phyloP scores from a whole-genome alignment of 2,329 filamentous ascomycete genomes.

The Aureobasidium vineae region DNA sequence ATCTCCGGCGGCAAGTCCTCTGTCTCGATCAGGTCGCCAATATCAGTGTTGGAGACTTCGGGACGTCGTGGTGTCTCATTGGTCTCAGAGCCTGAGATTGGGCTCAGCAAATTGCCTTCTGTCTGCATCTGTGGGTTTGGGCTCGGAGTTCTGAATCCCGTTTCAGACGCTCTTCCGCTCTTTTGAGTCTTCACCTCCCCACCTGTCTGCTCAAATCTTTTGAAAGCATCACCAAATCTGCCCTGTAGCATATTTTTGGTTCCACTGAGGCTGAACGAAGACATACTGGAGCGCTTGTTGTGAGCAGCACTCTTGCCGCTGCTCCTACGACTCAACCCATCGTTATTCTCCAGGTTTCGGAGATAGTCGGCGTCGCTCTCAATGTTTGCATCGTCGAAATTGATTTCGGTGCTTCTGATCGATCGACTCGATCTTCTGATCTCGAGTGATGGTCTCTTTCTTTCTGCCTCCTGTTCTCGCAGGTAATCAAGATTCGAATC shows the following conservation, averaged over 20 bases:
- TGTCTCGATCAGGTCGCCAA: slow-evolving; percentile 54
- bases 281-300: slow-evolving; percentile 70
- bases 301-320: slow-evolving; percentile 49
- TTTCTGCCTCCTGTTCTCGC: slow-evolving; percentile 66
- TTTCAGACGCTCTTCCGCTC: slow-evolving; percentile 8
- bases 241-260: slow-evolving; percentile 68
- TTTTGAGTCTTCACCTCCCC: background rate
- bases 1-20: slow-evolving; percentile 81
- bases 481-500: slow-evolving; percentile 80
- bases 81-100: slow-evolving; percentile 73
- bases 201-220: slow-evolving; percentile 66
- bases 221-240: slow-evolving; percentile 91
- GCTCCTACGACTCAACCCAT: slow-evolving; percentile 52
- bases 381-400: slow-evolving; percentile 64
- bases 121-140: slow-evolving; percentile 25
- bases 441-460: slow-evolving; percentile 37
- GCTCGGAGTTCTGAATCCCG: slow-evolving; percentile 20
- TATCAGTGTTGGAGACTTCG: slow-evolving; percentile 60
- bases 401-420: slow-evolving; percentile 35
- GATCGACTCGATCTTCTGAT: slow-evolving; percentile 35
- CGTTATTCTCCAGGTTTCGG: slow-evolving; percentile 67
- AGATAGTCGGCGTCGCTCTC: slow-evolving; percentile 81
- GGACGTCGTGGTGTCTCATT: slow-evolving; percentile 58
- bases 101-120: slow-evolving; percentile 54
- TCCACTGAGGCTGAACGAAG: slow-evolving; percentile 57